These are phyloP conservation scores for Xylariomycetidae sp. DNA, from an alignment of 2,329 filamentous ascomycete genomes.

Conservation along the genomic window DNA sequence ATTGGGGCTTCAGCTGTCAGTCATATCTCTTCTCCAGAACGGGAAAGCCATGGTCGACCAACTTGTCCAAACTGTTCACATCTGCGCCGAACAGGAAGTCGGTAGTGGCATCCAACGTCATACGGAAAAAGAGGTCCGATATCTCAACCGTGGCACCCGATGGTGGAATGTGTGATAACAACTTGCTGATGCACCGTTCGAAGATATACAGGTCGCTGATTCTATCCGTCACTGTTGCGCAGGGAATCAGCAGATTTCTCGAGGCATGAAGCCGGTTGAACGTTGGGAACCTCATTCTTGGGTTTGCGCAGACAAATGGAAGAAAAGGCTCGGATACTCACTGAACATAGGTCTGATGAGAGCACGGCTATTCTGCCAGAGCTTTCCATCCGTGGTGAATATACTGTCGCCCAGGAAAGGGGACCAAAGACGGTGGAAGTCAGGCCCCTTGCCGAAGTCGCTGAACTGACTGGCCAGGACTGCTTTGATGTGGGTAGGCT, in stretches of 20 bases:
- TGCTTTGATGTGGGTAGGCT: conserved; percentile 50
- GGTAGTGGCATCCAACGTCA: conserved; percentile 61
- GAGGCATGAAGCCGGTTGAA: too few species aligned
- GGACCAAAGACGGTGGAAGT: conserved; percentile 32
- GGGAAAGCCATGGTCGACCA: conserved; percentile 5
- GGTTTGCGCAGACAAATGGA: too few species aligned
- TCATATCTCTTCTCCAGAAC: not conserved
- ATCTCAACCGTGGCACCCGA: conserved; percentile 51
- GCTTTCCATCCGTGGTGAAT: conserved; percentile 43
- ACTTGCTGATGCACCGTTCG: conserved; percentile 50
- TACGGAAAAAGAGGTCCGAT: conserved; percentile 56
- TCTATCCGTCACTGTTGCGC: conserved; percentile 36
- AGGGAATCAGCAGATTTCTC: too few species aligned
- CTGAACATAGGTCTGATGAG: conserved; percentile 37
- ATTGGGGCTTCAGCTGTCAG: conserved; percentile 35
- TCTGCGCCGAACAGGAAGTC: conserved; percentile 61
- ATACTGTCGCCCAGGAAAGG: conserved; percentile 49
- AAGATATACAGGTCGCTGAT: conserved; percentile 48
- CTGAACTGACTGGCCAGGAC: conserved; percentile 49
- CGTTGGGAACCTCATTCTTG: too few species aligned
- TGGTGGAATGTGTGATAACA: conserved; percentile 50
- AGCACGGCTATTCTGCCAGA: conserved; percentile 44
- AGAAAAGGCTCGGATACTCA: too few species aligned
- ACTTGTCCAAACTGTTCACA: conserved; percentile 39
- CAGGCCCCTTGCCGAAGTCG: conserved; percentile 40